Evolutionary conservation across 495 filamentous ascomycete species (phyloP), one percentile per base, ranked within the genome.

Genomic region (Aspergillus heteromorphus): DNA sequence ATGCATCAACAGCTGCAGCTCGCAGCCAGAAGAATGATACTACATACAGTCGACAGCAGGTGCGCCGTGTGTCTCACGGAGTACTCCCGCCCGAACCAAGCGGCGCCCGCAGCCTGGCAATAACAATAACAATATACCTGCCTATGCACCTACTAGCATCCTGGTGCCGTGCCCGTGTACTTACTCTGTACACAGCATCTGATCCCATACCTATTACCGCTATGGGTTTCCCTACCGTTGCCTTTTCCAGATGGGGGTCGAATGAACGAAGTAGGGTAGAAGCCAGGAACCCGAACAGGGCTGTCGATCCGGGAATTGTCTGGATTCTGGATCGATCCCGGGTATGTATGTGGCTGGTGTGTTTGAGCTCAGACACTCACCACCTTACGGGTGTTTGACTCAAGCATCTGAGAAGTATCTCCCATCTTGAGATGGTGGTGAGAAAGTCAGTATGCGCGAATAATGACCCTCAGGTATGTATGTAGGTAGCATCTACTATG

Each of bases 91-190:
- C 40, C 47, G 48, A 27, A 17, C 19, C 23, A 11, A 48, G 16
- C 25, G 17, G 16, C 19, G 50, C 27, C 17, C 19, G 30, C 16
- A 47, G 21, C 40, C n/a, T 34, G 23, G 50, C 21, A 27, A 27
- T 2, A 25, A 47, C 29, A 57, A n/a, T 10, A 41, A 40, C n/a
- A n/a, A n/a, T n/a, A n/a, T n/a, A n/a, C n/a, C n/a, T n/a, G n/a
- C n/a, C n/a, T n/a, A n/a, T n/a, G n/a, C n/a, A n/a, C n/a, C n/a
- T n/a, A n/a, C n/a, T 27, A 27, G 23, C 23, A 27, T 40, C 19
- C 25, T 40, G 56, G 47, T 48, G 56, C 40, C 47, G 56, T 51
- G 20, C 49, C 14, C n/a, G n/a, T n/a, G n/a, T n/a, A n/a, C n/a
- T n/a, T n/a, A n/a, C n/a, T n/a, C 13, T 25, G 29, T 23, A 16